A percentile compares a stretch with the other conserved stretches of the same genome.
These are phyloP conservation scores for Malbranchea cinnamomea DNA, from an alignment of 2,329 filamentous ascomycete genomes.

Conservation along the genomic window DNA sequence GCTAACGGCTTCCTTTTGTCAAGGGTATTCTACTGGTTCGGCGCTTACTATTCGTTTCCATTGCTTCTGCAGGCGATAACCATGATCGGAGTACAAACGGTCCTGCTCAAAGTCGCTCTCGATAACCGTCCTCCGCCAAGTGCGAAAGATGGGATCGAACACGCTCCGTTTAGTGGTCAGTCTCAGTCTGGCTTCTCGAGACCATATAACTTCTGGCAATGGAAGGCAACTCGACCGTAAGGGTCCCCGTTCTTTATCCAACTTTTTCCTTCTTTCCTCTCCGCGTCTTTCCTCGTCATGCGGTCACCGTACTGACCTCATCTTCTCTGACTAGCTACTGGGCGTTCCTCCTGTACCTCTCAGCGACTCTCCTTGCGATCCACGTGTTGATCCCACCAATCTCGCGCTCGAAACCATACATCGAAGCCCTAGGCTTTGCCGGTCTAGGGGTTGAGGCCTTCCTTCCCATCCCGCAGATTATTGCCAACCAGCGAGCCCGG, in stretches of 20 bases:
- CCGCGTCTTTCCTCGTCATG: conserved; percentile 1
- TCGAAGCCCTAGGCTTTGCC: conserved; percentile 28
- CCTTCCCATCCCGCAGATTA: conserved; percentile 33
- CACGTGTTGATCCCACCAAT: conserved; percentile 39
- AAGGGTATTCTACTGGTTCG: conserved; percentile 52
- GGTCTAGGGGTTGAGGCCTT: conserved; percentile 34
- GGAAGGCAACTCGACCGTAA: conserved; percentile 39
- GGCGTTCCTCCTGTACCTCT: conserved; percentile 42
- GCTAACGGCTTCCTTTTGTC: conserved; percentile 4
- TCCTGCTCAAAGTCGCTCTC: conserved; percentile 46
- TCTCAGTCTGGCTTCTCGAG: conserved; percentile 22
- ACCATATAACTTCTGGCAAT: conserved; percentile 51
- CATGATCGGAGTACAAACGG: conserved; percentile 43
- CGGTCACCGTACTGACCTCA: conserved; percentile 7
- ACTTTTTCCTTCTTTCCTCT: conserved; percentile 8
- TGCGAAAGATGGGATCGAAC: conserved; percentile 24
- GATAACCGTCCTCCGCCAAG: conserved; percentile 36
- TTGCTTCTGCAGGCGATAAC: conserved; percentile 45
- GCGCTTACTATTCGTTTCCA: conserved; percentile 43
- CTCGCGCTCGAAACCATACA: conserved; percentile 27
- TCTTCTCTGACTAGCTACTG: conserved; percentile 32
- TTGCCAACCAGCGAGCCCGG: conserved; percentile 31
- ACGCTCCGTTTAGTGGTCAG: conserved; percentile 25
- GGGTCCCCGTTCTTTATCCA: too few species aligned
- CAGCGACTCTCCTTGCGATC: conserved; percentile 32